These are phyloP conservation scores for Vaccinium macrocarpon DNA, from an alignment of 148 eudicot species.

Conservation along the genomic window DNA sequence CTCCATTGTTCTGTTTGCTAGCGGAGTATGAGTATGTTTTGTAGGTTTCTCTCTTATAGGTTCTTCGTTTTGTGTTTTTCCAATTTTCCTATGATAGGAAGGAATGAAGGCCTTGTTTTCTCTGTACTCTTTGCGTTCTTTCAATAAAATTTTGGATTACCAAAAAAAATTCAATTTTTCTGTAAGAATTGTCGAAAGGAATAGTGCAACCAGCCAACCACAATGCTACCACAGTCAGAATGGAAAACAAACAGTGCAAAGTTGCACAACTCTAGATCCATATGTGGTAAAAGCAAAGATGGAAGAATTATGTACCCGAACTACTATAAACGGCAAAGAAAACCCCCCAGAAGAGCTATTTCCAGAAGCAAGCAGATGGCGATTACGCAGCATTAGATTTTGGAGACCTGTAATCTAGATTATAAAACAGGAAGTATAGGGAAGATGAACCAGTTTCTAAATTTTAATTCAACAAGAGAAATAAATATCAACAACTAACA, in stretches of 20 bases:
- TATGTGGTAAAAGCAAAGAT: background rate
- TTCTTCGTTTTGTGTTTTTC: background rate
- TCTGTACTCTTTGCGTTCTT: background rate
- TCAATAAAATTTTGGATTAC: background rate
- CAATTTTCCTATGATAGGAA: background rate
- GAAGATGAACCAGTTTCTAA: slow-evolving; percentile 5
- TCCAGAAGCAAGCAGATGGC: slow-evolving; percentile 15
- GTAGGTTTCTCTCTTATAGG: background rate
- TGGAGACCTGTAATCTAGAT: slow-evolving; percentile 14
- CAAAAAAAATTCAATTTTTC: background rate
- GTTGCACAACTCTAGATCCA: background rate
- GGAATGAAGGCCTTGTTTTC: background rate
- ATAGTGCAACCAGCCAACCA: background rate
- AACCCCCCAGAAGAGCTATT: slow-evolving; percentile 9
- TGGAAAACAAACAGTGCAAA: background rate
- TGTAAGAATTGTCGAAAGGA: background rate
- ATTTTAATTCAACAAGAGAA: background rate
- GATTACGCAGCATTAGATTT: slow-evolving; percentile 7
- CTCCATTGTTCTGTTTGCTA: background rate
- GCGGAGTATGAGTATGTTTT: background rate
- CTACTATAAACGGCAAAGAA: slow-evolving; percentile 15
- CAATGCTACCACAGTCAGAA: background rate
- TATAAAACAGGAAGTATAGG: background rate
- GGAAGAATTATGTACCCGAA: background rate
- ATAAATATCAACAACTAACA: slow-evolving; percentile 1